Evolutionary conservation across 2,329 filamentous ascomycete genomes (phyloP), one percentile per base, ranked within the genome.

Genomic region (Fusarium chuoi): DNA sequence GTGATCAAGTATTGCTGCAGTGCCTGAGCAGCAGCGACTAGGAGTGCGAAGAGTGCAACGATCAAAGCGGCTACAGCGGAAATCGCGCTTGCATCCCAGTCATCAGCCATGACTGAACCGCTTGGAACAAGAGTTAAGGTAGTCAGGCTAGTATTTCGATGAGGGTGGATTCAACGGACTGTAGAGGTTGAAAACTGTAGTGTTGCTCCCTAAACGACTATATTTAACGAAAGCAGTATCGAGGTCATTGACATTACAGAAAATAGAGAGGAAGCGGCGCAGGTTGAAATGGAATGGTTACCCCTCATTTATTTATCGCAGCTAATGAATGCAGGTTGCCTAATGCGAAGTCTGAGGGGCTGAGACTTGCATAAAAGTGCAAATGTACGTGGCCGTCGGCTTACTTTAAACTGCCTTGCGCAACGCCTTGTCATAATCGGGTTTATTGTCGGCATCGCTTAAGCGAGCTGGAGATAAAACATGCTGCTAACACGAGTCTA

Each of bases 91-190:
- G 49, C 49, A 1, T 52, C 49, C 49, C 49, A 52, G 5, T 28
- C 24, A 22, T 12, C 5, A 17, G 33, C n/a, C 33, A 52, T 45
- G 17, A 20, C 17, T 13, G 17, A 24, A 26, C 12, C 9, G 42
- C 12, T 18, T 45, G 10, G 15, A 26, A 6, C 3, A 26, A 11
- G 15, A 26, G 42, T 3, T n/a, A 13, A 4, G 15, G 10, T n/a
- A 35, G 2, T 11, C 0, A 14, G 8, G 12, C 17, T 7, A 14
- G 3, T 9, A 13, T 20, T 10, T 0, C 2, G n/a, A 11, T 36
- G 1, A 14, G 2, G 1, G 11, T 20, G 33, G 7, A 2, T 38
- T 38, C 2, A 5, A 12, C 3, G 5, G 7, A 18, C 6, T 15
- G 49, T 6, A 35, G 33, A 11, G 22, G 3, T 36, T 24, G 17